Evolutionary conservation across 495 filamentous ascomycete species (phyloP), one percentile per base, ranked within the genome.

Genomic region (Clavariopsis aquatica): DNA sequence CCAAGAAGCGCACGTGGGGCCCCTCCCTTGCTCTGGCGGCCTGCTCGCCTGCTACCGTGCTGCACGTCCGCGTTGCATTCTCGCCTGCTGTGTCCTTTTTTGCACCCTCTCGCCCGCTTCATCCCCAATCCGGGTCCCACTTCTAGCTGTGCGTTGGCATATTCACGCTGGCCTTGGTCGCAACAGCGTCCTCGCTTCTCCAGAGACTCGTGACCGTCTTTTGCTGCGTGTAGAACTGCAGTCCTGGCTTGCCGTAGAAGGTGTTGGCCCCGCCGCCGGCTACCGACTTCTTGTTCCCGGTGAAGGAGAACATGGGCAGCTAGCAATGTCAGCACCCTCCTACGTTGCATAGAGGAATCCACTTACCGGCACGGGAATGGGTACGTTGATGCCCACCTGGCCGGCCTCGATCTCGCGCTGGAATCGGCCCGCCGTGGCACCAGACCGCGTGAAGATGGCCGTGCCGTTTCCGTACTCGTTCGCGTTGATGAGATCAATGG

Each of bases 191-290:
- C 72, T 93, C 90, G 57, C 83, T 84, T 60, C 84, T 84, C 94
- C 95, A 97, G 69, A 93, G 74, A 70, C 91, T 90, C 64, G 94
- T 98, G 54, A 98, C 93, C 22, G 94, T 98, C 87, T 98, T 97
- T 71, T 87, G 82, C 81, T 98, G 94, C 15, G 94, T 98, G 73
- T 96, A 98, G 75, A 98, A 98, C 60, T 88, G 86, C 69, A 98
- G 69, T 3, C 93, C 94, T 17, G 91, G 88, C 76, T 91, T 89
- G 55, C 94, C 94, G 72, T 98, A 98, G 73, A 98, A 98, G 10
- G 91, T 93, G 78, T 87, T 96, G 41, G 90, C 92, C 59, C 94
- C 93, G 23, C 93, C 92, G 41, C 94, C 94, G 0, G 94, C 94
- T 51, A 98, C 83, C 73, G 89, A 93, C 81, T 89, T 92, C 87